Evolutionary conservation across 2,329 filamentous ascomycete species (phyloP).

Genomic region (Gaeumannomyces tritici): DNA sequence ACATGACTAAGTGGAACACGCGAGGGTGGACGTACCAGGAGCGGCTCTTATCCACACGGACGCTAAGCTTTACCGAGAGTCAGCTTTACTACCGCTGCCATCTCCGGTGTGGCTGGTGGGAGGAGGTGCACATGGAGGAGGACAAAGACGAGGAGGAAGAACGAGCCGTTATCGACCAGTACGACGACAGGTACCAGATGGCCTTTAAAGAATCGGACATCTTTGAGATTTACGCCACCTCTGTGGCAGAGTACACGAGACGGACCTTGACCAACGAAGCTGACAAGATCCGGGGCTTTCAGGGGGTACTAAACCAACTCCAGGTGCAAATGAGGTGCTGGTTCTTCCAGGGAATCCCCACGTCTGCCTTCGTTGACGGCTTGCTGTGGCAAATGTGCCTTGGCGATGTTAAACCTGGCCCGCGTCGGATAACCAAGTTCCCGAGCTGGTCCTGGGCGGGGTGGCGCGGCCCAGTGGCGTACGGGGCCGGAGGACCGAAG

Average conservation of each 20-base stretch:
- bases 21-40: slow-evolving; percentile 8
- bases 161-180: neutral
- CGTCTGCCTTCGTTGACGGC: slow-evolving; percentile 3
- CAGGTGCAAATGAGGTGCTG: neutral
- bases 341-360: slow-evolving; percentile 3
- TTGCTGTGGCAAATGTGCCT: slow-evolving; percentile 2
- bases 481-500: neutral
- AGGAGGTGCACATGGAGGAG: slow-evolving; percentile 1
- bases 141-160: neutral
- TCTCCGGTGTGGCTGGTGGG: slow-evolving; percentile 2
- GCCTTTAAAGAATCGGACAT: slow-evolving; percentile 4
- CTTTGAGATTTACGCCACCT: slow-evolving; percentile 4
- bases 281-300: slow-evolving; percentile 5
- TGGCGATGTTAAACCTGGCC: neutral
- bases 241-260: slow-evolving; percentile 4
- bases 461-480: slow-evolving; percentile 3
- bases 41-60: slow-evolving; percentile 1
- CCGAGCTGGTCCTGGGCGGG: slow-evolving; percentile 8
- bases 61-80: slow-evolving; percentile 1
- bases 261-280: slow-evolving; percentile 1
- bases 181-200: slow-evolving; percentile 1
- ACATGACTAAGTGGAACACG: slow-evolving; percentile 3
- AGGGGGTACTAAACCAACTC: slow-evolving; percentile 4
- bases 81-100: slow-evolving; percentile 5
- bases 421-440: slow-evolving; percentile 1